phyloP scores from a whole-genome alignment of 192 early-diverging fungal species.

The Mortierella antarctica region DNA sequence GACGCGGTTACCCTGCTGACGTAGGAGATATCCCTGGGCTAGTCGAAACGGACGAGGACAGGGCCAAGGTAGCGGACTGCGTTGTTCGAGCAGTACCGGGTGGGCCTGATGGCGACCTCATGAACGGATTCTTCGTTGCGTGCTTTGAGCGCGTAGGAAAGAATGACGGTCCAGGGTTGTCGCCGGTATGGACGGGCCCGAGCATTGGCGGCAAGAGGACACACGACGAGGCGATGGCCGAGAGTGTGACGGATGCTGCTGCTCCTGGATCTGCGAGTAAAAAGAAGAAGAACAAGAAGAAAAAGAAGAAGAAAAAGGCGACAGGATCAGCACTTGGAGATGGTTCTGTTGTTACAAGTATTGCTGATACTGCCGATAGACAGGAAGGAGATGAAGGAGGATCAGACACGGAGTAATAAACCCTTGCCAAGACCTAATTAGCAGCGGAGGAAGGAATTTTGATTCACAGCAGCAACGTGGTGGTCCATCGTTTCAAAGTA shows the following conservation, averaged over 20 bases:
- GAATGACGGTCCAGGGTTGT: slow-evolving; percentile 16
- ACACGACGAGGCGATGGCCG: slow-evolving; percentile 8
- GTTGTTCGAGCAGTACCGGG: slow-evolving; percentile 77
- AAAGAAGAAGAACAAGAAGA: slow-evolving; percentile 39
- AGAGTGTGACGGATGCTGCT: background rate
- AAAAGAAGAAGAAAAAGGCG: slow-evolving; percentile 37
- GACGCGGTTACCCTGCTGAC: slow-evolving; percentile 76
- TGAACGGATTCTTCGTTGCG: slow-evolving; percentile 98
- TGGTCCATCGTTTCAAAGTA: no score
- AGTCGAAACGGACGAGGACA: slow-evolving; percentile 42
- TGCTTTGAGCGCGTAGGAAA: slow-evolving; percentile 79
- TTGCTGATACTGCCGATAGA: background rate
- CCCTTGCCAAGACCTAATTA: no score
- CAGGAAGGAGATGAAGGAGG: background rate
- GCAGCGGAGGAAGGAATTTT: no score
- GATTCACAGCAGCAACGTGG: no score
- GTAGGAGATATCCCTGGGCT: slow-evolving; percentile 53
- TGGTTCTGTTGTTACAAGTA: background rate
- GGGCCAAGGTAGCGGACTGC: slow-evolving; percentile 50
- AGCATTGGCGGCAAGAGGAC: slow-evolving; percentile 29
- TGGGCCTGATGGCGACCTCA: slow-evolving; percentile 83
- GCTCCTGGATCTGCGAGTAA: background rate
- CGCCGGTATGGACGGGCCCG: slow-evolving; percentile 26
- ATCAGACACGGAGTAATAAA: slow-evolving; percentile 6
- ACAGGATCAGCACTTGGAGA: background rate